Base-by-base conservation (phyloP, 1,284 basidiomycete genomes). In the Boletus calvinii region DNA sequence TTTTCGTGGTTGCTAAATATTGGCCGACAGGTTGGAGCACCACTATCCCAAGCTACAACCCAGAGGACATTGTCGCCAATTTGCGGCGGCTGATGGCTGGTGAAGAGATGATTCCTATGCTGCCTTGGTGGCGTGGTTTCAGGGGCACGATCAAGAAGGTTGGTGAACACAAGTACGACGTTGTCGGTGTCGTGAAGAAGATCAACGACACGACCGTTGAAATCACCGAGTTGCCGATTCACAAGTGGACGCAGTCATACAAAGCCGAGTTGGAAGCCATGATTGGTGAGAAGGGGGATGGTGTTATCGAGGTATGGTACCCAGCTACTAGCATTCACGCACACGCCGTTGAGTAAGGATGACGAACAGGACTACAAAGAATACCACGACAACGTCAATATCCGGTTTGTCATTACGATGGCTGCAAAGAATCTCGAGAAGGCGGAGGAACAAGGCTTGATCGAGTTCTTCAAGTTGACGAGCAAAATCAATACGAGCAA, bases 41-140 rank as follows among this genome's bases (percentile, higher is more conserved):
- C 0, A 85, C 75, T 40, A 80, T 99, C 48, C 97, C 97, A 10
- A 92, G 90, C 65, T 99, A 89, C 77, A 98, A 99, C 69, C 97
- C 97, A 0, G 72, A 72, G 24, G 96, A 98, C 55, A 87, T 99
- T 45, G 90, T 98, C 17, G 80, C 79, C 26, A 99, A 99, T 69
- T 71, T 99, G 45, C 85, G 87, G 11, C 81, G 92, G 6, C 73
- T 96, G 60, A 95, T 99, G 92, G 78, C 79, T 0, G 90, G 85
- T 37, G 91, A 98, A 71, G 92, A 94, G 59, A 66, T 88, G 54
- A 81, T 87, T 12, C 80, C 85, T 0, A 98, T 99, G 91, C 76
- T 81, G 18, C 97, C 97, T 0, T 99, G 97, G 97, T 99, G 92
- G 88, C 85, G 94, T 47, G 97, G 96, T 29, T 99, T 95, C 73